A percentile compares a stretch with the other conserved stretches of the same genome.
phyloP scores from a whole-genome alignment of 495 filamentous ascomycete species.

The Hypoxylon perforatum region DNA sequence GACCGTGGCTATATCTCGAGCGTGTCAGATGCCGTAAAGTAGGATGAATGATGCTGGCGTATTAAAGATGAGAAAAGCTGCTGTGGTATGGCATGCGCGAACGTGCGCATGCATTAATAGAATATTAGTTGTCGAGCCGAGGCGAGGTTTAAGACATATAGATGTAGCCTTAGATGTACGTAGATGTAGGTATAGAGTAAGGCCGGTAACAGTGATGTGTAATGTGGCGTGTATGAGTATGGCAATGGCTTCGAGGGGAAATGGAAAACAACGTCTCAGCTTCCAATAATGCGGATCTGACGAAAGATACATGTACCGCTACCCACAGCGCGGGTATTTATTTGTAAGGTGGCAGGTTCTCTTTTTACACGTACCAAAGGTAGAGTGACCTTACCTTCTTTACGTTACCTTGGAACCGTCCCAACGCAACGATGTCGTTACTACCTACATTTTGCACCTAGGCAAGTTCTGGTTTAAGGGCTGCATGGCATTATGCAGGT shows the following conservation, averaged over 20 bases:
- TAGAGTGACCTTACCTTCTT: no score
- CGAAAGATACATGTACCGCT: not conserved
- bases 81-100: slow-evolving; percentile 13
- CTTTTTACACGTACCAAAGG: slow-evolving; percentile 14
- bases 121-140: slow-evolving; percentile 20
- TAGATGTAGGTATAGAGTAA: not conserved
- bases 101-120: slow-evolving; percentile 18
- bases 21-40: slow-evolving; percentile 6
- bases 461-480: slow-evolving; percentile 29
- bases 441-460: slow-evolving; percentile 16
- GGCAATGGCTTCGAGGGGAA: no score
- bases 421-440: slow-evolving; percentile 14
- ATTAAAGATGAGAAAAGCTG: slow-evolving; percentile 16
- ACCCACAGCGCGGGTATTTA: slow-evolving; percentile 18
- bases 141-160: slow-evolving; percentile 5
- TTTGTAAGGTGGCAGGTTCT: slow-evolving; percentile 8
- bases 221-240: not conserved
- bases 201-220: no score
- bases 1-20: slow-evolving; percentile 3
- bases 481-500: slow-evolving; percentile 43
- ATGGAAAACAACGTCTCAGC: not conserved
- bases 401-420: slow-evolving; percentile 19
- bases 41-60: slow-evolving; percentile 1
- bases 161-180: not conserved
- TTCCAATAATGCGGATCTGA: no score